Percentiles rank a stretch among this genome's conserved stretches.
Evolutionary conservation across 805 yeast genomes (phyloP).

Genomic region (Cephaloascus albidus): DNA sequence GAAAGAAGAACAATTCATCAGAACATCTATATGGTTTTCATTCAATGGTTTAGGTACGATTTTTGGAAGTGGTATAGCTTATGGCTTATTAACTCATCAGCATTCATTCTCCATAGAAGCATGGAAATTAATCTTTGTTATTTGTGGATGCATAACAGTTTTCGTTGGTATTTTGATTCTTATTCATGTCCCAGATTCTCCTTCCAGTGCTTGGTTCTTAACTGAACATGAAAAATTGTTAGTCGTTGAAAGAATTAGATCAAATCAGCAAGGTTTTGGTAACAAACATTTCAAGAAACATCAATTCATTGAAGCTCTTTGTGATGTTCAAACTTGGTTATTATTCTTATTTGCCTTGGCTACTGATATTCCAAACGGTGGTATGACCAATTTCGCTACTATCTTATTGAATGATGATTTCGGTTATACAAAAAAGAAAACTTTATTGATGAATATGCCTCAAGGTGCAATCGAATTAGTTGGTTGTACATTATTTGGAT

Average conservation of each 20-base stretch:
- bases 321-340: constrained; percentile 20
- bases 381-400: constrained; percentile 24
- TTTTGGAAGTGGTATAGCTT: constrained; percentile 12
- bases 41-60: constrained; percentile 17
- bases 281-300: constrained; percentile 19
- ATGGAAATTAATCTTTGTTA: constrained; percentile 15
- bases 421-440: constrained; percentile 9
- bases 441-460: constrained; percentile 26
- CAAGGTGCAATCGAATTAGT: constrained; percentile 24
- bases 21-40: constrained; percentile 17
- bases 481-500: constrained; percentile 11
- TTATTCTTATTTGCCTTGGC: constrained; percentile 12
- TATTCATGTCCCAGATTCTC: constrained; percentile 17
- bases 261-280: constrained; percentile 27
- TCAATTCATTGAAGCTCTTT: constrained; percentile 20
- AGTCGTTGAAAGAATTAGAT: constrained; percentile 20
- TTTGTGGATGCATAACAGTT: constrained; percentile 21
- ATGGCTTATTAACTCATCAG: constrained; percentile 7
- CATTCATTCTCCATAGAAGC: constrained; percentile 6
- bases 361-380: constrained; percentile 26
- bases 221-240: constrained; percentile 20
- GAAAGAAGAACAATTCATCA: constrained; percentile 9
- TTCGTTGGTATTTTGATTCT: constrained; percentile 17
- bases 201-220: constrained; percentile 27
- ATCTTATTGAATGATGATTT: constrained; percentile 11